Evolutionary conservation across 2,329 filamentous ascomycete species (phyloP), one percentile per base, ranked within the genome.

Genomic region (Penicillium sp.): DNA sequence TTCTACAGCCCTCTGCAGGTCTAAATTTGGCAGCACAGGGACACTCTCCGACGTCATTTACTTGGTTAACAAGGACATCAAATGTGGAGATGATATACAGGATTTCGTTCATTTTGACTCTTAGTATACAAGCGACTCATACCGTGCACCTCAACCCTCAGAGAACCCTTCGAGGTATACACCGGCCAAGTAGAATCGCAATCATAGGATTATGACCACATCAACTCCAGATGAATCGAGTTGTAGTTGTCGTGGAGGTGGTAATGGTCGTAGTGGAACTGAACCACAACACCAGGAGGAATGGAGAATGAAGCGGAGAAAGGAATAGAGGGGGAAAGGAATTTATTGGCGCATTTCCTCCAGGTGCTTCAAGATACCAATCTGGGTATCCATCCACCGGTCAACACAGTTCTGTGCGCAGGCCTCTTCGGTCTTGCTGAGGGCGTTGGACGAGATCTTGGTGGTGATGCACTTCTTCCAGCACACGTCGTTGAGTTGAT

Each of bases 351-450:
- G 77, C 76, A 90, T 77, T 60, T 75, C 84, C 73, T 95, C 87
- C 69, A 98, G 79, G 73, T 97, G 90, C 81, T 87, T 89, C 75
- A 97, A 80, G n/a, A 96, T 90, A 52, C 91, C 80, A 63, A 90
- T 78, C 77, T 93, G 95, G 61, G 92, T 85, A 76, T 99, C 95
- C 79, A 98, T 83, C 78, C 96, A 98, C 55, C 95, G 84, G 69
- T 96, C 90, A 55, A 98, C 92, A 71, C 95, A 99, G 80, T 96
- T 97, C 74, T 87, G 82, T 73, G 96, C 84, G 75, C 95, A 99
- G 9, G 81, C 78, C 79, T 95, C 88, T 79, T 99, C 95, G 60
- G 77, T 80, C 69, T 83, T 84, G 65, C 96, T 91, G 64, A 99
- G 80, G 68, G 86, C 85, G 27, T 86, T 84, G 59, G 82, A 84